Evolutionary conservation across 2,329 filamentous ascomycete species (phyloP).

Genomic region (Pestalotiopsis sp.): DNA sequence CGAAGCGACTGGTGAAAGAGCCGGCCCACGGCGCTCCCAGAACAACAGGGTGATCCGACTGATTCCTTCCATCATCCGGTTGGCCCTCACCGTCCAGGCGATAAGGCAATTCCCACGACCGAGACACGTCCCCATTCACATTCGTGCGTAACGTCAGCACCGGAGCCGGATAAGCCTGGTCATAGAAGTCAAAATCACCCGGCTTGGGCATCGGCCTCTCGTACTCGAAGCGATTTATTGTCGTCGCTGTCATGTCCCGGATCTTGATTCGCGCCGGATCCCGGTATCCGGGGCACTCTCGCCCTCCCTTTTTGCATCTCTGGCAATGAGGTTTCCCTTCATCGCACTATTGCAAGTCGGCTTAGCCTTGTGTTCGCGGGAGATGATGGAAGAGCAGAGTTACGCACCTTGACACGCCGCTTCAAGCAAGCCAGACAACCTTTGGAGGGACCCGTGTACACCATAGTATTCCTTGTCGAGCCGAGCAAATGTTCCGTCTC

Average conservation of each 20-base stretch:
- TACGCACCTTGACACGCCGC: slow-evolving; percentile 9
- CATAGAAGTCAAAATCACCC: background rate
- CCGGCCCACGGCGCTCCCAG: background rate
- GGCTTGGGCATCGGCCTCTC: background rate
- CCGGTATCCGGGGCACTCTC: slow-evolving; percentile 6
- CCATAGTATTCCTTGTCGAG: slow-evolving; percentile 6
- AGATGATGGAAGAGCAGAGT: background rate
- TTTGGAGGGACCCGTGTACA: slow-evolving; percentile 8
- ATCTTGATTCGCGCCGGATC: slow-evolving; percentile 8
- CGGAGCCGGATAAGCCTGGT: background rate
- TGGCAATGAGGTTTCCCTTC: slow-evolving; percentile 7
- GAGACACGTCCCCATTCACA: background rate
- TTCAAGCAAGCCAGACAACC: slow-evolving; percentile 8
- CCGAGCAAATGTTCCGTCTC: background rate
- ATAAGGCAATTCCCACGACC: background rate
- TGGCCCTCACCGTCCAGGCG: background rate
- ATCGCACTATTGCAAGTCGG: slow-evolving; percentile 2
- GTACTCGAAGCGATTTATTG: slow-evolving; percentile 6
- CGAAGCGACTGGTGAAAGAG: background rate
- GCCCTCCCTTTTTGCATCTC: slow-evolving; percentile 1
- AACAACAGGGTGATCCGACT: too few species aligned
- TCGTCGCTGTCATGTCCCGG: slow-evolving; percentile 8
- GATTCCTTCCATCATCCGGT: background rate
- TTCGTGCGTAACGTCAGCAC: slow-evolving; percentile 1
- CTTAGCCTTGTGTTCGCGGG: background rate